Evolutionary conservation across 176 grass and related monocot genomes (phyloP).

Genomic region (Carex cristatella): DNA sequence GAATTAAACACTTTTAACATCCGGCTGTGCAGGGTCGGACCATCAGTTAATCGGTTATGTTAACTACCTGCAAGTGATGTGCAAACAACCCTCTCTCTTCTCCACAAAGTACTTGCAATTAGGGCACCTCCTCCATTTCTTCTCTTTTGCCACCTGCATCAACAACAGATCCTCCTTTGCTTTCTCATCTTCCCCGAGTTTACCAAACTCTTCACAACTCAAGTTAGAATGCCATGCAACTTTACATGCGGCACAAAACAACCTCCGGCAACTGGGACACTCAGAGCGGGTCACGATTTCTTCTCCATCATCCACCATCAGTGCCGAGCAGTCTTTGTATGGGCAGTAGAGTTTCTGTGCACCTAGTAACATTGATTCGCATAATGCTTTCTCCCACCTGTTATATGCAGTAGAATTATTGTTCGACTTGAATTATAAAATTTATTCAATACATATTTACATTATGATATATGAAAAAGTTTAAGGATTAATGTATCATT

Average conservation of each 20-base stretch:
- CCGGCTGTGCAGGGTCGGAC: no score
- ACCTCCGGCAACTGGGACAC: slow-evolving; percentile 47
- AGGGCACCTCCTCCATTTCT: slow-evolving; percentile 54
- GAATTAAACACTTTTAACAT: no score
- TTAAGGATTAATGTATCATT: neutral
- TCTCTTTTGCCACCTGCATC: slow-evolving; percentile 29
- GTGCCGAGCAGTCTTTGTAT: slow-evolving; percentile 53
- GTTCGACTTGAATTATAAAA: slow-evolving; percentile 14
- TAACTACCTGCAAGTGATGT: slow-evolving; percentile 56
- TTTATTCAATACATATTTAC: slow-evolving; percentile 9
- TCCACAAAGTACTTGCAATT: slow-evolving; percentile 51
- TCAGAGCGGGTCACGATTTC: slow-evolving; percentile 22
- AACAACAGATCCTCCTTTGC: slow-evolving; percentile 40
- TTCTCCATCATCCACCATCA: slow-evolving; percentile 33
- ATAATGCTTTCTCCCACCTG: slow-evolving; percentile 40
- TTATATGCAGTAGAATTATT: slow-evolving; percentile 28
- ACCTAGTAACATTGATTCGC: slow-evolving; percentile 35
- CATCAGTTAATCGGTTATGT: no score
- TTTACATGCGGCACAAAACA: slow-evolving; percentile 48
- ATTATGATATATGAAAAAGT: neutral
- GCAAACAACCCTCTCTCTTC: slow-evolving; percentile 36
- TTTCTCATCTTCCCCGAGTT: slow-evolving; percentile 14
- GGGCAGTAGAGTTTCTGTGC: slow-evolving; percentile 44
- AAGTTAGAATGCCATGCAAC: slow-evolving; percentile 52
- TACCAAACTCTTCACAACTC: slow-evolving; percentile 39